Evolutionary conservation across 208 protist species (phyloP).

Genomic region (Wallacemonas sp.): DNA sequence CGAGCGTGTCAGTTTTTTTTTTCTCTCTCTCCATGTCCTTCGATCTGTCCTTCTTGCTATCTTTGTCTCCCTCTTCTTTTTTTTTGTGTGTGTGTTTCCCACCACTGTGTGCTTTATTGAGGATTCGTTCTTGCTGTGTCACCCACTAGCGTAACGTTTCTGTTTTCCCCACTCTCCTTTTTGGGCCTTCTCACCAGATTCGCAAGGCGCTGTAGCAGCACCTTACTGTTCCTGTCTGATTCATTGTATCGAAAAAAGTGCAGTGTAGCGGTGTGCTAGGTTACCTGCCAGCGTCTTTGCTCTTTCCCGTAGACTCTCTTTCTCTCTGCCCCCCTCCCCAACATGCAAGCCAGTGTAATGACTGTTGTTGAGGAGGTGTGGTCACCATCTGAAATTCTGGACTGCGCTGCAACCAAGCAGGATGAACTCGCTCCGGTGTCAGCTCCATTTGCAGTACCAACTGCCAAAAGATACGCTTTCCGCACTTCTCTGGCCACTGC

Average conservation of each 20-base stretch:
- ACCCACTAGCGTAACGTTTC: too few relatives aligned
- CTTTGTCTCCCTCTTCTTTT: slow-evolving; percentile 3
- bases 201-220: too few relatives aligned
- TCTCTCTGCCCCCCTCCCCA: background rate
- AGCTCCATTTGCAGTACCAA: slow-evolving; percentile 2
- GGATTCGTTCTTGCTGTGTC: too few relatives aligned
- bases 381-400: slow-evolving; percentile 21
- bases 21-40: slow-evolving; percentile 11
- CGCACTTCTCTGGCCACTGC: slow-evolving; percentile 15
- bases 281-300: background rate
- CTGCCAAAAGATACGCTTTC: slow-evolving; percentile 7
- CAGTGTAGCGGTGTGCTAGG: too few relatives aligned
- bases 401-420: slow-evolving; percentile 1
- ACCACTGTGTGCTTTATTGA: slow-evolving; percentile 12
- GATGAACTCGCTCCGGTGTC: slow-evolving; percentile 16
- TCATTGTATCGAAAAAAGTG: too few relatives aligned
- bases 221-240: too few relatives aligned
- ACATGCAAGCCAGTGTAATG: slow-evolving; percentile 14
- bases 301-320: background rate
- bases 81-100: slow-evolving; percentile 3
- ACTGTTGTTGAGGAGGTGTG: slow-evolving; percentile 26
- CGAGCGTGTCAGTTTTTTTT: too few relatives aligned
- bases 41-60: background rate
- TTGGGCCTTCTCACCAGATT: too few relatives aligned
- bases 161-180: slow-evolving; percentile 11